Evolutionary conservation across 768 basidiomycete species (phyloP).

Genomic region (Amanita rimosa): DNA sequence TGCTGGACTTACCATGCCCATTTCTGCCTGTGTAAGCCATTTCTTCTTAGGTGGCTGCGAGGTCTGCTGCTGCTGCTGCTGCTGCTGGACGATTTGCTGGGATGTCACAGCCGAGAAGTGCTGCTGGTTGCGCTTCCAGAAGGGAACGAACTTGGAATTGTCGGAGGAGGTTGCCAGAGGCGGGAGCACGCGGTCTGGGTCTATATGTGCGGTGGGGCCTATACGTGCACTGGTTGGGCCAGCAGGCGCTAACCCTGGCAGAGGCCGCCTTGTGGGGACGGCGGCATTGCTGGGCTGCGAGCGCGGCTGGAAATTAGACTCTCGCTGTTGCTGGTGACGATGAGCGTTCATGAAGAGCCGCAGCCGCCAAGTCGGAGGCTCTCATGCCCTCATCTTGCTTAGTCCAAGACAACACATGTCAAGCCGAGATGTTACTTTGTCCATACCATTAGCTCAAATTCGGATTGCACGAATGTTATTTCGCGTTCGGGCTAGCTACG

Average conservation of each 20-base stretch:
- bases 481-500: too few species aligned
- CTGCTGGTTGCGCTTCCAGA: conserved; percentile 6
- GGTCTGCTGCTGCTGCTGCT: neutral
- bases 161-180: conserved; percentile 4
- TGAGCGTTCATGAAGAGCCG: conserved; percentile 4
- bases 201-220: neutral
- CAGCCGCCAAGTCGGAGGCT: neutral
- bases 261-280: neutral
- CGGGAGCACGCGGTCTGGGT: conserved; percentile 5
- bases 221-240: too few species aligned
- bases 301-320: neutral
- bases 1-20: conserved; percentile 7
- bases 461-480: too few species aligned
- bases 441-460: too few species aligned
- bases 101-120: neutral
- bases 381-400: too few species aligned
- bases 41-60: conserved; percentile 3
- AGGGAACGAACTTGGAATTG: conserved; percentile 5
- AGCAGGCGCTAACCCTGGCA: neutral
- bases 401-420: too few species aligned
- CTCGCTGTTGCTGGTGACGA: conserved; percentile 6
- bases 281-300: neutral
- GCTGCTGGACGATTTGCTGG: neutral
- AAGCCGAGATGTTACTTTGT: too few species aligned
- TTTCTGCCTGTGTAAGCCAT: conserved; percentile 7